Conservation (phyloP, 2,329 filamentous ascomycete species). For the Fusarium guadeloupense region DNA sequence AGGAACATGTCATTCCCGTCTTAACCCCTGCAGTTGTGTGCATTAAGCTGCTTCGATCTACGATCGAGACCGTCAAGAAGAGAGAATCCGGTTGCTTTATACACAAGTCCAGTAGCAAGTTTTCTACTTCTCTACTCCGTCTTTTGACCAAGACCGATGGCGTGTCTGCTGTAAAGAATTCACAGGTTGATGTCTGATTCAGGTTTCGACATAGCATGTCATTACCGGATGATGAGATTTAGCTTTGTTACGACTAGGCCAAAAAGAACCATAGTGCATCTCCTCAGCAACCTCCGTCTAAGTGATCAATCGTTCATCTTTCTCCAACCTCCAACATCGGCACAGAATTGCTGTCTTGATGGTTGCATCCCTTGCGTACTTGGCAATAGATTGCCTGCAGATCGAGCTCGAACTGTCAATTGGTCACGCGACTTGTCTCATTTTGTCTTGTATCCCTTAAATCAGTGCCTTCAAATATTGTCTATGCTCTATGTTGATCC, state of each 20-base stretch:
- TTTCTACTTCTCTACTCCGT: neutral
- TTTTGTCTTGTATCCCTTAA: neutral
- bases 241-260: conserved; percentile 26
- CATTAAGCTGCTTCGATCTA: conserved; percentile 21
- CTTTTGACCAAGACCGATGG: neutral
- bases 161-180: neutral
- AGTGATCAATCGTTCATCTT: neutral
- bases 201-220: neutral
- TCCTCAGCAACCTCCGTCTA: conserved; percentile 16
- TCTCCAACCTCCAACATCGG: neutral
- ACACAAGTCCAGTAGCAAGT: neutral
- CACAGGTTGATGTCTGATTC: neutral
- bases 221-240: conserved; percentile 2
- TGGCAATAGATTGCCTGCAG: neutral
- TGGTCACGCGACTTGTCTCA: conserved; percentile 22
- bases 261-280: conserved; percentile 17
- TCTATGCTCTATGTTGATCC: neutral
- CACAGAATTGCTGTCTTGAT: neutral
- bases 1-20: conserved; percentile 26
- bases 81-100: neutral
- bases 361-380: neutral
- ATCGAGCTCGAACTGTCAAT: neutral
- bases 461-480: neutral
- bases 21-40: conserved; percentile 20
- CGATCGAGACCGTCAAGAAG: conserved; percentile 21